These are phyloP conservation scores for Multifurca ochricompacta DNA, from an alignment of 768 basidiomycete species.

Conservation along the genomic window DNA sequence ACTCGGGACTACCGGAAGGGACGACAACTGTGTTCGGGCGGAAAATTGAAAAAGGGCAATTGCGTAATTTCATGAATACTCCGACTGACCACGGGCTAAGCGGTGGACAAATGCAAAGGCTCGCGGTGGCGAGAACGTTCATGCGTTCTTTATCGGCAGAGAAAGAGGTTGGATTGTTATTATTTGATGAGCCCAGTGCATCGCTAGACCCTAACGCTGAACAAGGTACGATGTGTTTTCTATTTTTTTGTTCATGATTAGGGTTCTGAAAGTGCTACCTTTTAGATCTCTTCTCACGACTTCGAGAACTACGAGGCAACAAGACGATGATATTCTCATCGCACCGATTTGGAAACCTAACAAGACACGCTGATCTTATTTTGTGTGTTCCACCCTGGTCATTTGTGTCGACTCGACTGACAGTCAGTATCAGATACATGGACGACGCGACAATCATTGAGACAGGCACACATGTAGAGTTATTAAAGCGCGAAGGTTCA, in stretches of 20 bases:
- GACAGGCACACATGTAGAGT: conserved; percentile 55
- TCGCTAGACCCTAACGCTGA: conserved; percentile 71
- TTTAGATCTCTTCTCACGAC: conserved; percentile 59
- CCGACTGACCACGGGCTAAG: conserved; percentile 32
- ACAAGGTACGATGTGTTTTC: conserved; percentile 37
- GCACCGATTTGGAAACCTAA: conserved; percentile 62
- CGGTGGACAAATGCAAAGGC: conserved; percentile 70
- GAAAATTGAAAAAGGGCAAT: conserved; percentile 30
- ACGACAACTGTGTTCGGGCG: conserved; percentile 56
- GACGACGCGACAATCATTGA: conserved; percentile 53
- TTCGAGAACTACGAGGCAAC: conserved; percentile 57
- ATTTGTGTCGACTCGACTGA: background rate
- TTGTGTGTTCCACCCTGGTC: background rate
- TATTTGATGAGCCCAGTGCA: conserved; percentile 70
- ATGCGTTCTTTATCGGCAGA: conserved; percentile 51
- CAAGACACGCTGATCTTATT: conserved; percentile 39
- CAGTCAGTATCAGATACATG: conserved; percentile 49
- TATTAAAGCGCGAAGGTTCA: conserved; percentile 43
- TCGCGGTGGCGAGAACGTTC: conserved; percentile 69
- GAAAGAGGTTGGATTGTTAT: conserved; percentile 46
- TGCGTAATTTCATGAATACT: background rate
- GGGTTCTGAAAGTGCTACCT: background rate
- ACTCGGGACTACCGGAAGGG: conserved; percentile 57
- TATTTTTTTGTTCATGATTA: background rate
- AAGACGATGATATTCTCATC: conserved; percentile 84